Evolutionary conservation across 148 eudicot species (phyloP).

Genomic region (Camellia lanceoleosa): DNA sequence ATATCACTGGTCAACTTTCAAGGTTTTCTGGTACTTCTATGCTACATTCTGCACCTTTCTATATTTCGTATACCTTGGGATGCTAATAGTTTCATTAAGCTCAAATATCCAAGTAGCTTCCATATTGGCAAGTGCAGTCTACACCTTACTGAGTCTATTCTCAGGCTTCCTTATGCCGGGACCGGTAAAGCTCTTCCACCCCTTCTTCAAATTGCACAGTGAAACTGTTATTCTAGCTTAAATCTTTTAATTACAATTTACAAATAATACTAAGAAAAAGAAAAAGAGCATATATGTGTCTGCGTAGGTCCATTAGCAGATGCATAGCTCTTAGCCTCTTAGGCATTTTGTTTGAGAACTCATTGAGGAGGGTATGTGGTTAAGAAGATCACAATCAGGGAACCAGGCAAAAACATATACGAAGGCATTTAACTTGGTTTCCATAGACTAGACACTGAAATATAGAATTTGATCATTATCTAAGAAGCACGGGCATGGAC

Average conservation of each 20-base stretch:
- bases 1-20: constrained; percentile 31
- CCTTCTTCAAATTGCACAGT: not conserved
- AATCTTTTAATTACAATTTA: not conserved
- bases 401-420: not conserved
- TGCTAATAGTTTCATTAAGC: constrained; percentile 34
- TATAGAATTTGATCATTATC: not conserved
- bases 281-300: not conserved
- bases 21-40: constrained; percentile 31
- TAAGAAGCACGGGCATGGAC: no score
- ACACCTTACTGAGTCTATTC: constrained; percentile 35
- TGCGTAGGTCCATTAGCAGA: not conserved
- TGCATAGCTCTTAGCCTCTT: no score
- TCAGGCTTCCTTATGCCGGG: constrained; percentile 44
- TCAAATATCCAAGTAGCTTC: constrained; percentile 32
- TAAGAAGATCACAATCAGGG: not conserved
- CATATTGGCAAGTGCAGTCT: constrained; percentile 23
- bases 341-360: no score
- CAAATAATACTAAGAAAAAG: not conserved
- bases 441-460: not conserved
- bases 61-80: constrained; percentile 25
- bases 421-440: not conserved
- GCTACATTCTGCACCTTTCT: constrained; percentile 20
- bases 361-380: no score
- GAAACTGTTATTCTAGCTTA: not conserved
- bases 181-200: constrained; percentile 22